Conservation (phyloP, 2,329 filamentous ascomycete genomes). For the Neurospora sp. region DNA sequence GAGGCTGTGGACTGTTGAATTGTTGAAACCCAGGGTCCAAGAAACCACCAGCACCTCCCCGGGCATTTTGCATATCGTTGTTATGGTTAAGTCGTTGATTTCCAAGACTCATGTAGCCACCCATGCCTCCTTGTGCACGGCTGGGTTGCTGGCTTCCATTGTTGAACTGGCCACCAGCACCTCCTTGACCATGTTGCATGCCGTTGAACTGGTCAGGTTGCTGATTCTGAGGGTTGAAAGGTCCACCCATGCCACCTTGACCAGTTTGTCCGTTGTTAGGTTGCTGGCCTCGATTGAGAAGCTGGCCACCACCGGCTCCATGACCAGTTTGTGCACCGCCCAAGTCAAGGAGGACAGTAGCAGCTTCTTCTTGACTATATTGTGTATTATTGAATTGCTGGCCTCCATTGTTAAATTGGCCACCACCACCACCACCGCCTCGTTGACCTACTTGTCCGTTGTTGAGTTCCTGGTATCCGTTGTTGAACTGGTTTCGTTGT, state of each 20-base stretch:
- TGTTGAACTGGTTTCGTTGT: not conserved
- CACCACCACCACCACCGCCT: not conserved
- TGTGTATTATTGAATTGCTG: not conserved
- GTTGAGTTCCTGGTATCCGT: not conserved
- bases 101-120: not conserved
- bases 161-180: not conserved
- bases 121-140: not conserved
- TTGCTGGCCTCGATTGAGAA: not conserved
- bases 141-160: not conserved
- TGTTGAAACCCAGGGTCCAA: not conserved
- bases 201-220: not conserved
- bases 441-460: not conserved
- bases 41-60: not conserved
- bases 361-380: not conserved
- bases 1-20: not conserved
- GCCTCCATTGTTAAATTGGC: not conserved
- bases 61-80: not conserved
- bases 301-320: not conserved
- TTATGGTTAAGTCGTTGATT: not conserved
- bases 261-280: not conserved
- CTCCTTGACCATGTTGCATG: not conserved
- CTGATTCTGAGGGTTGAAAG: not conserved
- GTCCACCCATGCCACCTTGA: not conserved
- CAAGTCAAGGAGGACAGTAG: not conserved
- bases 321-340: not conserved